Base-by-base conservation (phyloP, 345 rosid species). In the Reutealis trisperma region DNA sequence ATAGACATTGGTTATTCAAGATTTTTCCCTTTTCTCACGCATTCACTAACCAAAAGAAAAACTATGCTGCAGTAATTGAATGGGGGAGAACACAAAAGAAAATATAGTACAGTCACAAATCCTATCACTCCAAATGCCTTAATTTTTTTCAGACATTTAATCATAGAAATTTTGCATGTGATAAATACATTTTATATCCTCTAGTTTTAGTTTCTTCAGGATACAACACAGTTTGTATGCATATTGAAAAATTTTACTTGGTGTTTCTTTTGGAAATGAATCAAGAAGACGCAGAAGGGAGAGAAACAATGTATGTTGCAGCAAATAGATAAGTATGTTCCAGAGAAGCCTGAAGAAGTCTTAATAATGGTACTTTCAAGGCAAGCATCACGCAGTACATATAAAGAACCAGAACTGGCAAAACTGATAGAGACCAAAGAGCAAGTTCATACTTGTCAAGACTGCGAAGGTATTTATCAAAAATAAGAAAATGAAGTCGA, bases 401-500 rank as follows among this genome's bases (percentile, higher is more conserved):
- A 45, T 16, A 49, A 69, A 25, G 12, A 70, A 51, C 13, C 8
- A 61, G n/a, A 51, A 70, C 21, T 13, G 60, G 12, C 21, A 15
- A 75, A 67, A 59, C 64, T 52, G 67, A 60, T 63, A 70, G 58
- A 60, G 60, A 75, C 44, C 25, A 76, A 72, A 27, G 79, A 78
- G 68, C n/a, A 32, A 81, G 78, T 77, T 25, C 88, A 81, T 93
- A 95, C 99, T 90, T 95, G 84, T 95, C 92, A 72, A 95, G 97
- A 79, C 82, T 87, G 71, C 93, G 91, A 68, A 95, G 87, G 85
- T 95, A 95, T 82, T 93, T 95, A 78, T 95, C 99, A 88, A 87
- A 95, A 68, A 93, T 85, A 74, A 93, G 87, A 80, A 92, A 91
- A 82, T 95, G 99, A 80, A 95, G 97, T 74, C 89, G 86, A 62